Evolutionary conservation across 148 eudicot genomes (phyloP).

Genomic region (Heliamphora exappendiculata): DNA sequence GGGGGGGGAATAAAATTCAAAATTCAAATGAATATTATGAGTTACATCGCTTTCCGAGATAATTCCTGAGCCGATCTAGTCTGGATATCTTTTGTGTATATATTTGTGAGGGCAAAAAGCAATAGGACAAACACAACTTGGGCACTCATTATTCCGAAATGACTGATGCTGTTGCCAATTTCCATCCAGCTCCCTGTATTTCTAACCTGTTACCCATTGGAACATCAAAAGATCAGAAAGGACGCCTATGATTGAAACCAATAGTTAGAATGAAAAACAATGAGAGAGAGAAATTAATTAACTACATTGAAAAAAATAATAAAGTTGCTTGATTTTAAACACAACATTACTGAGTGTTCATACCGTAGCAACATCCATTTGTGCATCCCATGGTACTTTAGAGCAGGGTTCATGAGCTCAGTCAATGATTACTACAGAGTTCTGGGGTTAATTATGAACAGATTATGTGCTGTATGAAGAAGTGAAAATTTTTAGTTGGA

Average conservation of each 20-base stretch:
- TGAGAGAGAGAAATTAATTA: not conserved
- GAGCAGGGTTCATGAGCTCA: not conserved
- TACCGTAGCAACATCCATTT: not conserved
- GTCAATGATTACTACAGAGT: not conserved
- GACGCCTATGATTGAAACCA: not conserved
- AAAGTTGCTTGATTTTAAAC: not conserved
- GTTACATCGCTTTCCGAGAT: constrained; percentile 43
- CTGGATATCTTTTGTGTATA: constrained; percentile 82
- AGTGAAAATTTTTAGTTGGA: not conserved
- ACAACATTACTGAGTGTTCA: not conserved
- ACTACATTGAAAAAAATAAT: not conserved
- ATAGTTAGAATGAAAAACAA: not conserved
- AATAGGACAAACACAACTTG: constrained; percentile 88
- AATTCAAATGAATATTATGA: not conserved
- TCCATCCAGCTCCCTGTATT: constrained; percentile 99
- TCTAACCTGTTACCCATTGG: constrained; percentile 43
- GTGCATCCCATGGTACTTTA: not conserved
- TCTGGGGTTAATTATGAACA: not conserved
- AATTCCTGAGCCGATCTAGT: constrained; percentile 36
- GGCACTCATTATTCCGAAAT: constrained; percentile 95
- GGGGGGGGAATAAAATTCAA: not conserved
- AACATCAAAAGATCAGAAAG: not conserved
- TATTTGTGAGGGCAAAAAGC: constrained; percentile 77
- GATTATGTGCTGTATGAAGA: not conserved
- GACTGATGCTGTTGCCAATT: constrained; percentile 98